Evolutionary conservation across 1,284 basidiomycete genomes (phyloP).

Genomic region (Sanghuangporus baumii): DNA sequence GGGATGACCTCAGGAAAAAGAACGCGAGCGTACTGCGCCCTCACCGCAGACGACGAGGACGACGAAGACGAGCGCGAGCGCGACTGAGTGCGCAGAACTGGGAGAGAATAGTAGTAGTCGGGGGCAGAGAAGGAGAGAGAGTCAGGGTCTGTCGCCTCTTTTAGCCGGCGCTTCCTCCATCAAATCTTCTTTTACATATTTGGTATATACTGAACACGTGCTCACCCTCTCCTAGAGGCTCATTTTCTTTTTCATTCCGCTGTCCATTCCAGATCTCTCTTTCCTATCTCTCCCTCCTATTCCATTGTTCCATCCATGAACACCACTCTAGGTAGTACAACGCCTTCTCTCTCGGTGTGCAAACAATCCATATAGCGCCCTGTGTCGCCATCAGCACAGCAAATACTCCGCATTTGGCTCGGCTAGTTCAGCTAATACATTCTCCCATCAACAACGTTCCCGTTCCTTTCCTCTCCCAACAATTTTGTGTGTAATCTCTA

Average conservation of each 20-base stretch:
- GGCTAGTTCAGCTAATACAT: background rate
- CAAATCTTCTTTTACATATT: background rate
- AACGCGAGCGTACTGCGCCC: background rate
- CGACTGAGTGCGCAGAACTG: background rate
- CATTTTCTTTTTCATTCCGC: background rate
- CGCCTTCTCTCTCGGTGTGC: background rate
- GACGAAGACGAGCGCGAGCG: background rate
- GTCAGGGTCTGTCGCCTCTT: background rate
- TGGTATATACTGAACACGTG: background rate
- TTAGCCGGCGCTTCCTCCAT: background rate
- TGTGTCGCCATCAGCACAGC: background rate
- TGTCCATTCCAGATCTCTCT: background rate
- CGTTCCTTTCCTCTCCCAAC: background rate
- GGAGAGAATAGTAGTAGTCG: background rate
- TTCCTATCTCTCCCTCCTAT: background rate
- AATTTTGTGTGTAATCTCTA: background rate
- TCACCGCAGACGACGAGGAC: background rate
- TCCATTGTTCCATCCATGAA: background rate
- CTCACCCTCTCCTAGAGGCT: background rate
- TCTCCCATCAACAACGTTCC: background rate
- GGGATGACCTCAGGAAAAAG: background rate
- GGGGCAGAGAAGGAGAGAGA: background rate
- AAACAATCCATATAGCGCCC: background rate
- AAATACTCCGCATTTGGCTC: background rate
- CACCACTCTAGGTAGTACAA: background rate